A percentile compares a stretch with the other conserved stretches of the same genome.
Evolutionary conservation across 768 basidiomycete species (phyloP).

Genomic region (Termitomyces sp.): DNA sequence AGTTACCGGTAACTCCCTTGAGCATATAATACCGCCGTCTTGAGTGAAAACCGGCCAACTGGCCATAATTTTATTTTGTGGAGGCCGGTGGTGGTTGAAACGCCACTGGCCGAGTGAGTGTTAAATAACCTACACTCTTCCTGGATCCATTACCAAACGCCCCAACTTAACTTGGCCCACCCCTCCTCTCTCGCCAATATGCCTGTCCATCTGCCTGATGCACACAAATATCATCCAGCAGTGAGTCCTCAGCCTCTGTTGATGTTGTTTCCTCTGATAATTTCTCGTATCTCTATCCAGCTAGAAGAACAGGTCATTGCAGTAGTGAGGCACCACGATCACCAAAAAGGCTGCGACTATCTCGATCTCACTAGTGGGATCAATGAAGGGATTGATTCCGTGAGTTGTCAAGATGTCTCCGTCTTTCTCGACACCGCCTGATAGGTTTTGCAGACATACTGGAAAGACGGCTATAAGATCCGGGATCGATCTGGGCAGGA

Average conservation of each 20-base stretch:
- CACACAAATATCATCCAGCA: conserved; percentile 13
- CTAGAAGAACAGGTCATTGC: conserved; percentile 12
- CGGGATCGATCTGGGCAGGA: conserved; percentile 5
- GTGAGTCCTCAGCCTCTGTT: conserved; percentile 1
- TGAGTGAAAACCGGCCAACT: not conserved
- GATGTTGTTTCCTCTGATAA: not conserved
- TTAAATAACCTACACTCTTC: not conserved
- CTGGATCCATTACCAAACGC: not conserved
- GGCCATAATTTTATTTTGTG: conserved; percentile 4
- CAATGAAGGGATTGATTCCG: conserved; percentile 11
- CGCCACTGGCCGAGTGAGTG: conserved; percentile 3
- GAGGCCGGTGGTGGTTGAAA: not conserved
- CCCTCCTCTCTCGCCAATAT: not conserved
- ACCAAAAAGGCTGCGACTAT: conserved; percentile 10
- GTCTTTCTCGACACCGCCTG: not conserved
- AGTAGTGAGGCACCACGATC: conserved; percentile 11
- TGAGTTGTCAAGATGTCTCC: not conserved
- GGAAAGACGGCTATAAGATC: conserved; percentile 15
- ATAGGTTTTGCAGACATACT: conserved; percentile 7
- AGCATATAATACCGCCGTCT: not conserved
- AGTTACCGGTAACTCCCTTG: not conserved
- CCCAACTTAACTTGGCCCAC: conserved; percentile 1
- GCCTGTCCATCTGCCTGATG: conserved; percentile 16
- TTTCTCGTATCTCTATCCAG: not conserved
- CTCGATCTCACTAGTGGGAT: conserved; percentile 14